Evolutionary conservation across 441 rosid species (phyloP).

Genomic region (Eruca vesicaria): DNA sequence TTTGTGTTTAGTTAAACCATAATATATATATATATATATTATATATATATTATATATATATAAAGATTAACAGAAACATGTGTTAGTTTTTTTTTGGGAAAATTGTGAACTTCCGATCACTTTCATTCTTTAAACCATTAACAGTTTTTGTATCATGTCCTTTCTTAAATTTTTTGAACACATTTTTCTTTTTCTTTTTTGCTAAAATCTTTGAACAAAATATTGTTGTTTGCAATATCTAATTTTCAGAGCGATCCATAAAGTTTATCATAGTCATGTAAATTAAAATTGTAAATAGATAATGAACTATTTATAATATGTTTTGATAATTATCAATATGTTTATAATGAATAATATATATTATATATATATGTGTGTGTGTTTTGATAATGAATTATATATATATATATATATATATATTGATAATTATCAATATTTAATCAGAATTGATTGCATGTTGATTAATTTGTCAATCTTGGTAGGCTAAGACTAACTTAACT

Average conservation of each 20-base stretch:
- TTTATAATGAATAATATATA: no score
- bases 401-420: no score
- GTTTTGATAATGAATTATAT: no score
- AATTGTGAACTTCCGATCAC: not conserved
- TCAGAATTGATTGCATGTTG: not conserved
- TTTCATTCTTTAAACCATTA: not conserved
- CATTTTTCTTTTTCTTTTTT: no score
- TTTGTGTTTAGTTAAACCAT: not conserved
- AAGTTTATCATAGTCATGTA: not conserved
- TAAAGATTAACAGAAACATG: not conserved
- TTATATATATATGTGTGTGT: no score
- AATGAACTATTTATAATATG: not conserved
- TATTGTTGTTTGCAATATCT: not conserved
- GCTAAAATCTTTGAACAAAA: not conserved
- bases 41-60: not conserved
- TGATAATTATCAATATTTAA: not conserved
- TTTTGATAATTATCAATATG: no score
- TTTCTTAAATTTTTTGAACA: not conserved
- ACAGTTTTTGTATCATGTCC: not conserved
- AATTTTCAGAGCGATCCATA: not conserved
- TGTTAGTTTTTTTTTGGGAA: not conserved
- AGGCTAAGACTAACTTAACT: conserved; percentile 8
- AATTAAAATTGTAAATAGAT: not conserved
- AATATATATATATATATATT: not conserved
- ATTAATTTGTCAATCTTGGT: conserved; percentile 21